phyloP scores from a whole-genome alignment of 2,329 filamentous ascomycete genomes.

The Fusarium acutatum region DNA sequence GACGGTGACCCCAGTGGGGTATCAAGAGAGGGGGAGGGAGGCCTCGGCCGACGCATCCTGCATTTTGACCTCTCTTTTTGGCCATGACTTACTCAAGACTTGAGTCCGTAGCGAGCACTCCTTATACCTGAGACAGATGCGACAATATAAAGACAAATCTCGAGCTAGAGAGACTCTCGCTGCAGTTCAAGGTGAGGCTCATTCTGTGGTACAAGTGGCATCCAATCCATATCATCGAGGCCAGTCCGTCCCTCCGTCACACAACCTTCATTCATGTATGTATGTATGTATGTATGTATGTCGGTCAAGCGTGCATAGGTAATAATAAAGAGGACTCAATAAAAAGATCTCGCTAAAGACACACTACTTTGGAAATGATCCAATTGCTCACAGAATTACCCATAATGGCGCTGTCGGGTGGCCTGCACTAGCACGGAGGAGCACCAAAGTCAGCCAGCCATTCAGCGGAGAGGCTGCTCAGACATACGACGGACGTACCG shows the following conservation, averaged over 20 bases:
- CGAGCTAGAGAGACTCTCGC: not conserved
- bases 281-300: conserved; percentile 1
- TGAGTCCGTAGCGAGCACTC: not conserved
- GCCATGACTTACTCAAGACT: not conserved
- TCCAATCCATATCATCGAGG: conserved; percentile 4
- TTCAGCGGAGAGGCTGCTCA: conserved; percentile 5
- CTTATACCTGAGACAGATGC: not conserved
- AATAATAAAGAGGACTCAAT: not conserved
- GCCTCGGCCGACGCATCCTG: conserved; percentile 31
- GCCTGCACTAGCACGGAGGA: conserved; percentile 13
- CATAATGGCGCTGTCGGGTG: conserved; percentile 8
- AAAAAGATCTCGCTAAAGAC: conserved; percentile 18
- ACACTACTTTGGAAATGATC: conserved; percentile 3
- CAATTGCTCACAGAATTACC: conserved; percentile 8
- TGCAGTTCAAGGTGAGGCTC: conserved; percentile 1
- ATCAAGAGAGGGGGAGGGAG: conserved; percentile 25
- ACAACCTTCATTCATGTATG: not conserved
- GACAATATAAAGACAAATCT: not conserved
- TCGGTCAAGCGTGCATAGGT: conserved; percentile 8
- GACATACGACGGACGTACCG: not conserved
- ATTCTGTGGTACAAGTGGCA: not conserved
- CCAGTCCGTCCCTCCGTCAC: conserved; percentile 3
- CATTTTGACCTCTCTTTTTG: conserved; percentile 7
- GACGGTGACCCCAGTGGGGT: conserved; percentile 31
- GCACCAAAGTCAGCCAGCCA: conserved; percentile 3